These are phyloP conservation scores for Colletotrichum sojae DNA, from an alignment of 2,329 filamentous ascomycete genomes.

Conservation along the genomic window DNA sequence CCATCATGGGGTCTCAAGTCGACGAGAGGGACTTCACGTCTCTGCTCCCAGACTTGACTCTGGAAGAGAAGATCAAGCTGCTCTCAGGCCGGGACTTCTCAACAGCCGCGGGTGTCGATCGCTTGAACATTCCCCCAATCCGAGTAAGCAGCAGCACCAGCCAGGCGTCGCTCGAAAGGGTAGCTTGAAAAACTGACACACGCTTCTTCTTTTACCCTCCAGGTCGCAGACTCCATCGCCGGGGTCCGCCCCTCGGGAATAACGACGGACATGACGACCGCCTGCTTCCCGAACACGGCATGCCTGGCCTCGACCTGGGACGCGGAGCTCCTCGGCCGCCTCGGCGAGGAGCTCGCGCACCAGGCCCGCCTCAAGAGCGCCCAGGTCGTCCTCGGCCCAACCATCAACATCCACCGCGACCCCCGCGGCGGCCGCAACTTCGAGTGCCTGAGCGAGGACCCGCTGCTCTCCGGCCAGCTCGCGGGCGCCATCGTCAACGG, in stretches of 20 bases:
- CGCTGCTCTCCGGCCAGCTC: slow-evolving; percentile 57
- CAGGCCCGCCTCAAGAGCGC: slow-evolving; percentile 69
- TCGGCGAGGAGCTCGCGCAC: slow-evolving; percentile 38
- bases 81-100: slow-evolving; percentile 41
- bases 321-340: slow-evolving; percentile 33
- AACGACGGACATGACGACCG: slow-evolving; percentile 38
- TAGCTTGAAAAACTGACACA: background rate
- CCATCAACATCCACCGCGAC: slow-evolving; percentile 60
- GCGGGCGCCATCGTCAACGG: slow-evolving; percentile 57
- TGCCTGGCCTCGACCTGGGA: slow-evolving; percentile 43
- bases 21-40: slow-evolving; percentile 32
- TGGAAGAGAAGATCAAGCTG: slow-evolving; percentile 37
- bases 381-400: slow-evolving; percentile 79
- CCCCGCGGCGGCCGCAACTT: slow-evolving; percentile 60
- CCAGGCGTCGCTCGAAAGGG: background rate
- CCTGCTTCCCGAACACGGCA: slow-evolving; percentile 42
- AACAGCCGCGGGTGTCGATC: slow-evolving; percentile 37
- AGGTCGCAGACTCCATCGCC: slow-evolving; percentile 41
- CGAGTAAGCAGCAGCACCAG: slow-evolving; percentile 6
- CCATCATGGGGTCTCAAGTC: slow-evolving; percentile 17
- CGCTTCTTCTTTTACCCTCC: background rate
- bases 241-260: slow-evolving; percentile 39
- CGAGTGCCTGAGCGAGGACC: slow-evolving; percentile 60
- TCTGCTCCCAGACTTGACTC: slow-evolving; percentile 25
- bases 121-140: slow-evolving; percentile 39